A percentile compares a stretch with the other conserved stretches of the same genome.
Conservation (phyloP, 176 grass and related monocot genomes). For the Oryza meridionalis region DNA sequence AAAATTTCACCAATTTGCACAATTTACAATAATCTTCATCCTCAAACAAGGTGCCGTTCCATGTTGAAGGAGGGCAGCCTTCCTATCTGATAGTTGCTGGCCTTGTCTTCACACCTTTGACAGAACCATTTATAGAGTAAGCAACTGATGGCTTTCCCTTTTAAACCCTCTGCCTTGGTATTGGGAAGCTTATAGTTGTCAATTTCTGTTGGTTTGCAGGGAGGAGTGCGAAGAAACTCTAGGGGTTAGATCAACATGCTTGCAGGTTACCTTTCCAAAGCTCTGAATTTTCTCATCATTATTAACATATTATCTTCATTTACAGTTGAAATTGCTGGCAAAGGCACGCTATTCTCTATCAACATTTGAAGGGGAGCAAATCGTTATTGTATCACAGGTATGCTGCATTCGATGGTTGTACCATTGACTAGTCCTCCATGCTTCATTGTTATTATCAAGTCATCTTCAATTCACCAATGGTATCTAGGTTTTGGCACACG, state of each 20-base stretch:
- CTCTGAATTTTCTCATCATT: conserved; percentile 25
- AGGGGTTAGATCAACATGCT: conserved; percentile 67
- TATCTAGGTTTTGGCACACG: conserved; percentile 73
- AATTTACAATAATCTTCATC: conserved; percentile 39
- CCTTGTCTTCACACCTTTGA: conserved; percentile 97
- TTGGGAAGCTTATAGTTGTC: conserved; percentile 30
- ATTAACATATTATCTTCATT: conserved; percentile 27
- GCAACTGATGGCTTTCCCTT: conserved; percentile 37
- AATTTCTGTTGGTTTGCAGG: conserved; percentile 56
- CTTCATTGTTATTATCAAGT: background rate
- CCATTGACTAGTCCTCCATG: background rate
- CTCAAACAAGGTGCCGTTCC: conserved; percentile 80
- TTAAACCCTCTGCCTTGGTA: conserved; percentile 28
- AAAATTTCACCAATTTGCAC: conserved; percentile 31
- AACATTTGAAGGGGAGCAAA: conserved; percentile 88
- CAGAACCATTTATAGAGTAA: conserved; percentile 95
- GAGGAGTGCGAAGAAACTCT: conserved; percentile 91
- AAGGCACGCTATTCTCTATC: conserved; percentile 93
- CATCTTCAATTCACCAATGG: conserved; percentile 11
- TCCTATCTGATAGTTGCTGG: conserved; percentile 93
- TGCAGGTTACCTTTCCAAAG: conserved; percentile 30
- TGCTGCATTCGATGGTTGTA: conserved; percentile 10
- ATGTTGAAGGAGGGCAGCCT: conserved; percentile 83
- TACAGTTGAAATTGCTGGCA: conserved; percentile 84
- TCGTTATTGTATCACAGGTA: conserved; percentile 97